Evolutionary conservation across 148 eudicot genomes (phyloP), one percentile per base, ranked within the genome.

Genomic region (Rhododendron williamsianum): DNA sequence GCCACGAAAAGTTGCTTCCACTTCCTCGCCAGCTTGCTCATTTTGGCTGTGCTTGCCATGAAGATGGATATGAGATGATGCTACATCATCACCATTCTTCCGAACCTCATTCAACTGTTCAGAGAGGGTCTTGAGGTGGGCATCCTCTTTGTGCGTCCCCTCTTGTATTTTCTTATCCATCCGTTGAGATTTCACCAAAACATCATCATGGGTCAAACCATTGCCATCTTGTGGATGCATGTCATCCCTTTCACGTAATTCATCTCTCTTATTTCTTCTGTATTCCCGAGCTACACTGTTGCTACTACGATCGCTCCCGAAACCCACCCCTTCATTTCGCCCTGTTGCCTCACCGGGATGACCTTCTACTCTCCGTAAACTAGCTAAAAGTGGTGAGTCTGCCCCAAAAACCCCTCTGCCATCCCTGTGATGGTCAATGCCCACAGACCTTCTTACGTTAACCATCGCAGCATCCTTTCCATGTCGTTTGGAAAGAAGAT

Each of bases 71-170:
- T 89, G 89, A 25, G 96, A 93, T 49, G 94, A 93, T 65, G 90
- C 90, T 38, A 91, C 95, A 86, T 90, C 96, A 83, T 90, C 95
- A 87, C 88, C 88, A 74, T 93, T 94, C 51, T 41, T 86, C 19
- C 80, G 92, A 60, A 91, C 89, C 80, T 95, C 93, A 9, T 88
- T 90, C 90, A 93, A 88, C 86, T 91, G 94, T 84, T 93, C 93
- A 6, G 94, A 93, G 10, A 94, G 89, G 86, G 91, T 92, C 87
- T 86, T 89, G 25, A 87, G 71, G 81, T 82, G 80, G 81, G 41
- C 92, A 87, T 89, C 95, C 56, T 87, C 90, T 81, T 88, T 88
- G 71, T 51, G 84, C 76, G 56, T 88, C 84, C 91, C 91, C 84
- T 82, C 90, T 45, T 81, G 87, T 77, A 78, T 85, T 84, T 87